Conservation (phyloP, 2,329 filamentous ascomycete species). For the Ilyonectria robusta region DNA sequence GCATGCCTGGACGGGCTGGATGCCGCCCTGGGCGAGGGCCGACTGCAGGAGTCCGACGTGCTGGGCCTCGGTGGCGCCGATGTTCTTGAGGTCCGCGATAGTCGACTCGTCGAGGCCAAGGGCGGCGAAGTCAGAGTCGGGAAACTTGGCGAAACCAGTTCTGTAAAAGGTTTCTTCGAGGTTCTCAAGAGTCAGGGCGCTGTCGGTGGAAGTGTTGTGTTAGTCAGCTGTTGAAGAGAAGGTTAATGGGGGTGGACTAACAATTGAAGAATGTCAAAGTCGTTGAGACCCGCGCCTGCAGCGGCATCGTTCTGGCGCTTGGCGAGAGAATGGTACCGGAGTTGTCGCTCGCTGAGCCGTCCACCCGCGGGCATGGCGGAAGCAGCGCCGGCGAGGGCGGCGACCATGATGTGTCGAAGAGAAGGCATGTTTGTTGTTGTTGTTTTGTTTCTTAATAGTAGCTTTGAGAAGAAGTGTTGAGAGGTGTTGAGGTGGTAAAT, state of each 20-base stretch:
- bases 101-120: constrained; percentile 50
- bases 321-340: constrained; percentile 61
- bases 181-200: constrained; percentile 80
- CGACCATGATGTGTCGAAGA: constrained; percentile 59
- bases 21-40: constrained; percentile 66
- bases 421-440: constrained; percentile 52
- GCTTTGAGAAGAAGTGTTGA: neutral
- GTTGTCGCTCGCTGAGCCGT: constrained; percentile 60
- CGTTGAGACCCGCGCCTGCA: constrained; percentile 61
- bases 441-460: constrained; percentile 31
- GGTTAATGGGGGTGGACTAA: constrained; percentile 52
- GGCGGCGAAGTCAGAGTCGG: constrained; percentile 74
- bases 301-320: constrained; percentile 67
- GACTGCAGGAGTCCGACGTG: constrained; percentile 60
- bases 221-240: neutral
- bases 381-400: constrained; percentile 61
- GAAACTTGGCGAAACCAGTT: constrained; percentile 78
- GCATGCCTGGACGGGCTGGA: constrained; percentile 77
- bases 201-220: constrained; percentile 21
- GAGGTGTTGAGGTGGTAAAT: neutral
- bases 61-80: constrained; percentile 73
- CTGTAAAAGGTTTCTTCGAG: constrained; percentile 82
- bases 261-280: constrained; percentile 73
- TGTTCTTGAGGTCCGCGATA: constrained; percentile 67
- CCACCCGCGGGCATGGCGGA: constrained; percentile 63